These are phyloP conservation scores for Fusarium piperis DNA, from an alignment of 2,329 filamentous ascomycete genomes.

Conservation along the genomic window DNA sequence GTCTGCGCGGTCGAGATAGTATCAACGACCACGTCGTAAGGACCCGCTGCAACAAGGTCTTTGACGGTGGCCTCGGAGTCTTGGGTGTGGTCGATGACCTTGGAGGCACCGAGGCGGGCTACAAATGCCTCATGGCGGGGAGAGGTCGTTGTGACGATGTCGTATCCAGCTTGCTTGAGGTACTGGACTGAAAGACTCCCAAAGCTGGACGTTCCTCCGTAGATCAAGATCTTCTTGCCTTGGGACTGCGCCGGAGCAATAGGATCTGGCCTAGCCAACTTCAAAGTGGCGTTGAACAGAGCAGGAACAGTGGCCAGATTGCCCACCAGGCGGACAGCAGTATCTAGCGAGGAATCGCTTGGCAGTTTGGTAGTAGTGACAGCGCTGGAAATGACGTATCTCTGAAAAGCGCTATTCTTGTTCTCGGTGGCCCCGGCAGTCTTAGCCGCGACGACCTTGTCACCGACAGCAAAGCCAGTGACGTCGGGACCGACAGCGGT, in stretches of 20 bases:
- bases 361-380: constrained; percentile 22
- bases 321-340: constrained; percentile 27
- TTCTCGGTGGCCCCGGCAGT: constrained; percentile 23
- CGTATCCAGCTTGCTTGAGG: constrained; percentile 28
- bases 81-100: constrained; percentile 17
- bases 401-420: constrained; percentile 32
- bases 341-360: constrained; percentile 9
- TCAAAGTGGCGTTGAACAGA: constrained; percentile 25
- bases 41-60: constrained; percentile 8
- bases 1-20: constrained; percentile 27
- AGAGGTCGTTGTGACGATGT: constrained; percentile 29
- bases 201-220: constrained; percentile 31
- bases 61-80: background rate
- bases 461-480: constrained; percentile 17
- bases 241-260: background rate
- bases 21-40: constrained; percentile 24
- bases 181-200: constrained; percentile 30
- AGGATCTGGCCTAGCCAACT: constrained; percentile 18
- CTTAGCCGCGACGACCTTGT: constrained; percentile 29
- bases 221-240: constrained; percentile 22
- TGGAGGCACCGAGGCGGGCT: constrained; percentile 13
- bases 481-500: constrained; percentile 12
- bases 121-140: constrained; percentile 29
- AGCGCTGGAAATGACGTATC: constrained; percentile 9
- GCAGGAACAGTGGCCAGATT: constrained; percentile 29